Evolutionary conservation across 768 basidiomycete species (phyloP).

Genomic region (Kwoniella pini): DNA sequence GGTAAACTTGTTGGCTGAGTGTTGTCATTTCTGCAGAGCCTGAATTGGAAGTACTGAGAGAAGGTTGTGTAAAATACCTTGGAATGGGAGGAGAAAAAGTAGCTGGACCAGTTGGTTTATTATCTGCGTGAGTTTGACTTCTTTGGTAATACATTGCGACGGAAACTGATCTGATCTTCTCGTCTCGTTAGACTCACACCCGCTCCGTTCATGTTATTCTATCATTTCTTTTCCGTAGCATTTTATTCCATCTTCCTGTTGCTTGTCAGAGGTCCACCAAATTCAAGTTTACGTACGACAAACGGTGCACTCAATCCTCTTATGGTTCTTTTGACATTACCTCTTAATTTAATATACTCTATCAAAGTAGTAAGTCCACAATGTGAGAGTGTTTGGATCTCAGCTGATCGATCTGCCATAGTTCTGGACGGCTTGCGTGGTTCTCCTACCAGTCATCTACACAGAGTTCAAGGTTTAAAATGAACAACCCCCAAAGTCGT

Average conservation of each 20-base stretch:
- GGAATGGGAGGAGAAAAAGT: slow-evolving; percentile 88
- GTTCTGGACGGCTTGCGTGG: slow-evolving; percentile 90
- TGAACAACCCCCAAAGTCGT: too few relatives aligned
- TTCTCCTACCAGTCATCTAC: slow-evolving; percentile 85
- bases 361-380: slow-evolving; percentile 70
- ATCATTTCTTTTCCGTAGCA: slow-evolving; percentile 94
- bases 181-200: slow-evolving; percentile 78
- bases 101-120: slow-evolving; percentile 81
- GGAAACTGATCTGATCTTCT: too few relatives aligned
- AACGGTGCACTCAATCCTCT: slow-evolving; percentile 45
- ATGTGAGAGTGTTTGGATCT: too few relatives aligned
- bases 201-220: slow-evolving; percentile 74
- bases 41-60: slow-evolving; percentile 56
- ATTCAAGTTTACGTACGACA: slow-evolving; percentile 48
- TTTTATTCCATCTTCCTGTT: slow-evolving; percentile 90
- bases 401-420: slow-evolving; percentile 47
- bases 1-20: too few relatives aligned
- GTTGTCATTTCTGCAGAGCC: slow-evolving; percentile 52
- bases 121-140: slow-evolving; percentile 78
- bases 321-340: slow-evolving; percentile 9
- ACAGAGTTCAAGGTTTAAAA: slow-evolving; percentile 63
- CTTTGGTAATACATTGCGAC: not conserved
- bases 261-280: slow-evolving; percentile 65
- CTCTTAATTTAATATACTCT: slow-evolving; percentile 26
- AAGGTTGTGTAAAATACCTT: slow-evolving; percentile 96